Percentiles rank a stretch among this genome's conserved stretches.
Conservation (phyloP, 192 early-diverging fungal species). For the Mortierella hygrophila region DNA sequence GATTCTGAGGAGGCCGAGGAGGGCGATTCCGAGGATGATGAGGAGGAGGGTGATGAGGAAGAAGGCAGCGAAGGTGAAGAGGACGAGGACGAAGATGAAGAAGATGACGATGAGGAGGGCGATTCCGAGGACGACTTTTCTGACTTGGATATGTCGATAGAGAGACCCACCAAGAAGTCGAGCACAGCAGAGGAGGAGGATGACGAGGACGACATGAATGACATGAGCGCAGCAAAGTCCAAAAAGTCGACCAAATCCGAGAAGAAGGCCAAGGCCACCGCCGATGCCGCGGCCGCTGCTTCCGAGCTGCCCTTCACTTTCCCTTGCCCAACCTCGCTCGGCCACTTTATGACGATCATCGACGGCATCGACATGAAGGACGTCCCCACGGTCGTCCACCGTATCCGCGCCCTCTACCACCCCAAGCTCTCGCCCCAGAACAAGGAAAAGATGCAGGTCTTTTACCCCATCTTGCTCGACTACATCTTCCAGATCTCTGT, state of each 20-base stretch:
- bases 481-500: constrained; percentile 75
- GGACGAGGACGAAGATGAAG: constrained; percentile 42
- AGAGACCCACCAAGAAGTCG: constrained; percentile 39
- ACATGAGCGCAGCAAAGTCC: constrained; percentile 42
- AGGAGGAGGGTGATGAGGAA: constrained; percentile 47
- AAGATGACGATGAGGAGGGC: constrained; percentile 56
- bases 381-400: constrained; percentile 79
- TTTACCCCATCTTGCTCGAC: constrained; percentile 78
- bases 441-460: constrained; percentile 75
- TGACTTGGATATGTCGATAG: constrained; percentile 62
- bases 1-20: constrained; percentile 54
- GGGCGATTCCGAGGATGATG: constrained; percentile 45
- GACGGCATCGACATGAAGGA: constrained; percentile 74
- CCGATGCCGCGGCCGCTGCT: constrained; percentile 47
- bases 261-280: constrained; percentile 28
- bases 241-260: constrained; percentile 35
- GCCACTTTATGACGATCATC: constrained; percentile 77
- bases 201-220: constrained; percentile 68
- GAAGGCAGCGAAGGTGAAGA: constrained; percentile 37
- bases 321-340: constrained; percentile 79
- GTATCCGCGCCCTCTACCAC: constrained; percentile 88
- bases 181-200: constrained; percentile 29
- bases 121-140: constrained; percentile 61
- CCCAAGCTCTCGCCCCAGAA: constrained; percentile 87
- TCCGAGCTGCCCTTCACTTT: constrained; percentile 88